Base-by-base conservation (phyloP, 2,329 filamentous ascomycete species). In the Decorospora gaudefroyi region DNA sequence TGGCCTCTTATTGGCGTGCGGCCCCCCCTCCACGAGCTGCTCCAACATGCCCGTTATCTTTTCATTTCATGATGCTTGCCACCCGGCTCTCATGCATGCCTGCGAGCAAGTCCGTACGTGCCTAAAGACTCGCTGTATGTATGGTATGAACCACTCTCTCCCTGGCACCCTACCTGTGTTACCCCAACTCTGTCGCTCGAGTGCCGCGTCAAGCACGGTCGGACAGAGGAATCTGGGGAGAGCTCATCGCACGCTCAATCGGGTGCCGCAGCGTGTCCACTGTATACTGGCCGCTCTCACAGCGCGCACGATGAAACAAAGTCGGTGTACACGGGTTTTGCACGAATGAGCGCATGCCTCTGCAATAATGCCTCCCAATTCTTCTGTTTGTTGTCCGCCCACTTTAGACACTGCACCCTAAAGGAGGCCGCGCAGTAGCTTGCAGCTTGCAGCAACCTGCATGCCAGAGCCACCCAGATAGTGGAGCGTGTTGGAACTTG, bases 191-290 rank as follows among this genome's bases (percentile, higher is more conserved):
- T 49, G 37, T 56, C 53, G 54, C 53, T 52, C 55, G 46, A 55
- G 48, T 51, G 53, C 49, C 49, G 46, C 45, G 27, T 33, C n/a
- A 18, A n/a, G 51, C 54, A 57, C 55, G 42, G 56, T 40, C 53
- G 44, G 33, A 48, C 55, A 55, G 62, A 33, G 27, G 31, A 53
- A 46, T 59, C 64, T 65, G 62, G 64, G 64, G 59, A 64, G 56
- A 54, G 59, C 61, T 60, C 51, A 55, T 53, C 55, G 55, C 48
- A 15, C 34, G 25, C 26, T 40, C 22, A n/a, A n/a, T n/a, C 34
- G 38, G 26, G 11, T 12, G 22, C n/a, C n/a, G n/a, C 18, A 19
- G 11, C 18, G 13, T 10, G 31, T 21, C 17, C 31, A 9, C 7
- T 17, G 6, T 6, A 28, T 6, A 62, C 40, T 64, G 57, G 57